Percentiles rank a stretch among this genome's conserved stretches.
Evolutionary conservation across 495 filamentous ascomycete genomes (phyloP).

Genomic region (Podospora pseudopauciseta): DNA sequence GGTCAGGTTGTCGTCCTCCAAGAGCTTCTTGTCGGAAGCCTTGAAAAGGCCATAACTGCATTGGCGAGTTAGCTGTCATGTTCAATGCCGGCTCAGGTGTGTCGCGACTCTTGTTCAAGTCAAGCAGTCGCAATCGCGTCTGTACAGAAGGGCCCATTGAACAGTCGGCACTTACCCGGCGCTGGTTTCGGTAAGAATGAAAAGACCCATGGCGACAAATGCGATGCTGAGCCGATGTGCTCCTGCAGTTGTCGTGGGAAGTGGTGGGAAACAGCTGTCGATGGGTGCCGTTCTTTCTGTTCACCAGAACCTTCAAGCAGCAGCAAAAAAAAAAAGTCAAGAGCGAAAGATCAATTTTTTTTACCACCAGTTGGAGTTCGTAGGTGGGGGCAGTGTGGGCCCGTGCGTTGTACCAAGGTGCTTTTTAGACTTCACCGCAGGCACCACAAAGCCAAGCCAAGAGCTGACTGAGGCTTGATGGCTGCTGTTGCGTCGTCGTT

Average conservation of each 20-base stretch:
- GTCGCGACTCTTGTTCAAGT: not conserved
- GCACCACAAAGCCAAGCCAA: not conserved
- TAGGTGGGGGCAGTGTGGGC: slow-evolving; percentile 23
- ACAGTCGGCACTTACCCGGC: slow-evolving; percentile 58
- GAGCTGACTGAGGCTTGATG: not conserved
- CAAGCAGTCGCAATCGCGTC: slow-evolving; percentile 6
- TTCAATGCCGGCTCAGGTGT: not conserved
- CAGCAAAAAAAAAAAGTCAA: slow-evolving; percentile 30
- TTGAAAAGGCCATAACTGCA: slow-evolving; percentile 87
- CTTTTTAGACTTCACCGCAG: not conserved
- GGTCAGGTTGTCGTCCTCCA: slow-evolving; percentile 76
- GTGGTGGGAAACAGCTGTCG: slow-evolving; percentile 31
- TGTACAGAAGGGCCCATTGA: slow-evolving; percentile 16
- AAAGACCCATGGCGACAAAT: slow-evolving; percentile 60
- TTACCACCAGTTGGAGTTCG: slow-evolving; percentile 29
- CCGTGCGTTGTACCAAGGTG: slow-evolving; percentile 2
- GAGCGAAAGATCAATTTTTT: slow-evolving; percentile 35
- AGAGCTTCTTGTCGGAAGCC: slow-evolving; percentile 93
- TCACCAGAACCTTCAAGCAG: slow-evolving; percentile 21
- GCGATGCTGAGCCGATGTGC: slow-evolving; percentile 21
- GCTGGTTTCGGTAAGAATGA: slow-evolving; percentile 86
- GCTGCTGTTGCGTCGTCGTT: not conserved
- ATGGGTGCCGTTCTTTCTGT: slow-evolving; percentile 30
- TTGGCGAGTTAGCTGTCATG: slow-evolving; percentile 14
- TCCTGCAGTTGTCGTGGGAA: slow-evolving; percentile 28